Evolutionary conservation across 2,329 filamentous ascomycete genomes (phyloP).

Genomic region (Arachnomyces sp.): DNA sequence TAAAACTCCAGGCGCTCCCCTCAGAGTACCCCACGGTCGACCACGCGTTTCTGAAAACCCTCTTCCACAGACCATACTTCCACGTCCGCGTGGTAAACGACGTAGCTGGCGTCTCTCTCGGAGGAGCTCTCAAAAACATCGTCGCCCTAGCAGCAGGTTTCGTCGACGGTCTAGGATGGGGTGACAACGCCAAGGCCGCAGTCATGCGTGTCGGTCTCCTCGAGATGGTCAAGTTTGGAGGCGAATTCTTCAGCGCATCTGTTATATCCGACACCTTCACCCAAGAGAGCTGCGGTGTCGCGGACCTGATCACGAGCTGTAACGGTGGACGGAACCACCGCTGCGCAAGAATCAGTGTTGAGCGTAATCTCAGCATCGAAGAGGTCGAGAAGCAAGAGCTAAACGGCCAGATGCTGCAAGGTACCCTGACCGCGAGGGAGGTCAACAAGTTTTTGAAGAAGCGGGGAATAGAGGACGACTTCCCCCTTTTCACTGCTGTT

Average conservation of each 20-base stretch:
- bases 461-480: constrained; percentile 68
- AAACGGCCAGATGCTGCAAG: constrained; percentile 95
- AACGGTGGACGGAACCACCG: constrained; percentile 88
- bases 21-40: constrained; percentile 77
- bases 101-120: constrained; percentile 92
- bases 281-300: constrained; percentile 91
- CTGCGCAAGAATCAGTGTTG: constrained; percentile 80
- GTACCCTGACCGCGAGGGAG: constrained; percentile 82
- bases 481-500: constrained; percentile 87
- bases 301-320: constrained; percentile 91
- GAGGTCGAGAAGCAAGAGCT: constrained; percentile 84
- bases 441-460: constrained; percentile 82
- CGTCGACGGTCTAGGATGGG: constrained; percentile 92
- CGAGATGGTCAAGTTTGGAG: constrained; percentile 94
- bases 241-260: constrained; percentile 80
- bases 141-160: constrained; percentile 91
- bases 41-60: constrained; percentile 69
- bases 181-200: constrained; percentile 97
- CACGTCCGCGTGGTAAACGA: constrained; percentile 89
- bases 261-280: constrained; percentile 82
- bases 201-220: constrained; percentile 93
- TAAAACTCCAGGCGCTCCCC: constrained; percentile 67
- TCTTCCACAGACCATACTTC: constrained; percentile 97
- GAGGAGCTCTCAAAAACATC: constrained; percentile 93
- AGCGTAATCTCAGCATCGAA: constrained; percentile 68